Conservation (phyloP, 257 asterid species). For the Gynochthodes officinalis region DNA sequence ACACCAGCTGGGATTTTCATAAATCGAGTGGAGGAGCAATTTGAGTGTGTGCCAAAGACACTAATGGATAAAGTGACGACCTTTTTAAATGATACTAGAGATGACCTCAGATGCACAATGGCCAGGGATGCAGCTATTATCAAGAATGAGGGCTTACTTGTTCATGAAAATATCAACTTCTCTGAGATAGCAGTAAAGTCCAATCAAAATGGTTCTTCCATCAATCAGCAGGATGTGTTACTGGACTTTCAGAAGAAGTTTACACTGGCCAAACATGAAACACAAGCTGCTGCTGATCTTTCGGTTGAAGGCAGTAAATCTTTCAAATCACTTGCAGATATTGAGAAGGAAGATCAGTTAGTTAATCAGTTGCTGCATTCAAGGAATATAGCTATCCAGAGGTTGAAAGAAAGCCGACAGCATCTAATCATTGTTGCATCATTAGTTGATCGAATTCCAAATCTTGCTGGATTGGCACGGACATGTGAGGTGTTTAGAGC, state of each 20-base stretch:
- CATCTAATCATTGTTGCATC: conserved; percentile 75
- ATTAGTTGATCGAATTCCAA: conserved; percentile 89
- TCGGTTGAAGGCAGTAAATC: conserved; percentile 36
- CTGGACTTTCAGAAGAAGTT: conserved; percentile 83
- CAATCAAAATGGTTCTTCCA: conserved; percentile 28
- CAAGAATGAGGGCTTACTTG: conserved; percentile 58
- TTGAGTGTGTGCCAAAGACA: conserved; percentile 77
- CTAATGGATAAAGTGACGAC: conserved; percentile 78
- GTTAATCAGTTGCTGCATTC: conserved; percentile 62
- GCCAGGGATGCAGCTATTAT: conserved; percentile 80
- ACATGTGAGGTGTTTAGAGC: conserved; percentile 95
- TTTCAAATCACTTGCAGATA: conserved; percentile 56
- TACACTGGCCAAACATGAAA: conserved; percentile 55
- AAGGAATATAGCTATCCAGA: conserved; percentile 56
- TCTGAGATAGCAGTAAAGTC: conserved; percentile 29
- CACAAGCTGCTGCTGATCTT: conserved; percentile 36
- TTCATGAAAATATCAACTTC: conserved; percentile 28
- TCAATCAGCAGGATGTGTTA: conserved; percentile 30
- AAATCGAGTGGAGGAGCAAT: conserved; percentile 62
- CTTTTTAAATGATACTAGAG: conserved; percentile 77
- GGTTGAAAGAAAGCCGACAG: conserved; percentile 64
- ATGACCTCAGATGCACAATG: conserved; percentile 84
- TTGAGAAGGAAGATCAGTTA: conserved; percentile 77
- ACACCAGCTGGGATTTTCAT: conserved; percentile 78
- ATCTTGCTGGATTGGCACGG: conserved; percentile 96